Base-by-base conservation (phyloP, 257 asterid genomes). In the Cynanchum wilfordii region DNA sequence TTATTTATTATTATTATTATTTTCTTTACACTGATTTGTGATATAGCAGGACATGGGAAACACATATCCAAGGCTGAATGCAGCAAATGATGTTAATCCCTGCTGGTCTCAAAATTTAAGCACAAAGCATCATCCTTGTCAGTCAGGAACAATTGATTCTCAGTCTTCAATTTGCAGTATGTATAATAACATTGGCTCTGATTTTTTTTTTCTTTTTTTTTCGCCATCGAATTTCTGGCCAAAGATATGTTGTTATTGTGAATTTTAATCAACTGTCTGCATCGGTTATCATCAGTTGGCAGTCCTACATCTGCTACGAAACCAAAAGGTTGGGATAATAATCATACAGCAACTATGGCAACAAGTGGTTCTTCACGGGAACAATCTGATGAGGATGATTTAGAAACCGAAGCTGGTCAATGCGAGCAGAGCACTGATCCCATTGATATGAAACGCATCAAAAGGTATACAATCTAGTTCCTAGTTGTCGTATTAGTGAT, bases 341-440 rank as follows among this genome's bases (percentile, higher is more conserved):
- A 80, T 70, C 87, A 76, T 71, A 73, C 79, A 75, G 77, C 82
- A 25, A 75, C 70, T 19, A 81, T 88, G 70, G 92, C 85, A 5
- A 87, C 88, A 68, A 90, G 96, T 73, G 96, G 89, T n/a, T 88
- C 95, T 25, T 89, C 96, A 0, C 89, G 72, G 1, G 92, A 89
- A 17, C 96, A 85, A 77, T 86, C 95, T 0, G 97, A 93, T 42
- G 95, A 89, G 27, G 95, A 93, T 64, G 97, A 89, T 50, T 25
- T 81, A 10, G 96, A 87, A 58, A 82, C 76, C 0, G 97, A 90
- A 79, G 92, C 82, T 7, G 93, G 90, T 50, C 87, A 87, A 13
- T 87, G 91, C 10, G 97, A 85, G 20, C 84, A 87, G 51, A 83
- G 93, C 86, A 83, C 81, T 4, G 90, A 83, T 45, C 88, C 87